Percentiles rank a stretch among this genome's conserved stretches.
phyloP scores from a whole-genome alignment of 345 rosid species.

The Odontarrhena argentea region DNA sequence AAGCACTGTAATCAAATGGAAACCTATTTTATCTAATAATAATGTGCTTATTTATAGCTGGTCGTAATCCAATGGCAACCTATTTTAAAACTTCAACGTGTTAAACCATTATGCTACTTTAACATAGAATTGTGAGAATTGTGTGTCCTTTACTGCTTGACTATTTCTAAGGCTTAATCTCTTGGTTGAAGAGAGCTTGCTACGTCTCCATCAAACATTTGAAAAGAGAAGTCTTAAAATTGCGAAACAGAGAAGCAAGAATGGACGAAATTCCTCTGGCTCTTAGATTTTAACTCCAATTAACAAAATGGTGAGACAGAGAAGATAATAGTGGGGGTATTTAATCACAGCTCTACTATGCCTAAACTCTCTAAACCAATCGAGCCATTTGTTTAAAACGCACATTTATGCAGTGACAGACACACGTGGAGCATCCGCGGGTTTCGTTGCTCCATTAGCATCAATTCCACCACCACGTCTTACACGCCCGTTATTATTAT shows the following conservation, averaged over 20 bases:
- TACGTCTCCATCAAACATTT: no score
- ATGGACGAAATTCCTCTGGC: slow-evolving; percentile 4
- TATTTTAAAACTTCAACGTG: no score
- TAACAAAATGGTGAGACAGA: slow-evolving; percentile 23
- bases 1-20: no score
- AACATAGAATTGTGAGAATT: not conserved
- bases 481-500: slow-evolving; percentile 29
- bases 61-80: no score
- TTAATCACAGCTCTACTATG: slow-evolving; percentile 16
- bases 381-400: slow-evolving; percentile 3
- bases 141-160: not conserved
- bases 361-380: slow-evolving; percentile 35
- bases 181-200: no score
- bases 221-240: no score
- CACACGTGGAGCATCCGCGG: slow-evolving; percentile 33
- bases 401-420: slow-evolving; percentile 40
- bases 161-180: not conserved
- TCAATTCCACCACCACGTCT: slow-evolving; percentile 40
- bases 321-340: slow-evolving; percentile 6
- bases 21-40: no score
- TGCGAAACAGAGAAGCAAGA: slow-evolving; percentile 9
- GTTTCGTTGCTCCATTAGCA: slow-evolving; percentile 32
- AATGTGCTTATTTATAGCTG: no score
- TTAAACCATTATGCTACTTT: no score
- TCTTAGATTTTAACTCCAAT: slow-evolving; percentile 26